Evolutionary conservation across 352 stramenopile genomes (phyloP).

Genomic region (Pythium brassicae): DNA sequence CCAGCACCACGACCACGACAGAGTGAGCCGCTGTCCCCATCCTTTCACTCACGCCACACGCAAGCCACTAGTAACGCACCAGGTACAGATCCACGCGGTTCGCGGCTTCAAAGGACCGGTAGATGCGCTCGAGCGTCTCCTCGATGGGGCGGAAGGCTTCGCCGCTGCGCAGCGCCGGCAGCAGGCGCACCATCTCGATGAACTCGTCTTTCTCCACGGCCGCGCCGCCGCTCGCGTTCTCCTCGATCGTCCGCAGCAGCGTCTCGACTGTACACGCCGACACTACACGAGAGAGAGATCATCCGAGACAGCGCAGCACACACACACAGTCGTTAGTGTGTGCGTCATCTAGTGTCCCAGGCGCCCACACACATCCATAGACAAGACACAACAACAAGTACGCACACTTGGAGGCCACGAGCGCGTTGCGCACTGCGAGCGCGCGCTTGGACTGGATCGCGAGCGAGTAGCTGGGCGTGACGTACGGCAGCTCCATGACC

Average conservation of each 20-base stretch:
- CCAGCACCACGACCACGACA: background rate
- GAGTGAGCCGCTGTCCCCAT: no score
- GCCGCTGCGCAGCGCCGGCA: slow-evolving; percentile 47
- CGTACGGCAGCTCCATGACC: slow-evolving; percentile 51
- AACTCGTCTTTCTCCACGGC: slow-evolving; percentile 50
- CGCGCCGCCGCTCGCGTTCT: slow-evolving; percentile 17
- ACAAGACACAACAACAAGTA: background rate
- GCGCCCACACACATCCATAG: background rate
- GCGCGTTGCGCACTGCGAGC: slow-evolving; percentile 56
- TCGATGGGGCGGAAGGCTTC: slow-evolving; percentile 66
- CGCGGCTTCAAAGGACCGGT: slow-evolving; percentile 51
- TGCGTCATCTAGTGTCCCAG: no score
- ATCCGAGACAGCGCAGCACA: background rate
- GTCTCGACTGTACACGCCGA: slow-evolving; percentile 35
- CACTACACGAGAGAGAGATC: slow-evolving; percentile 19
- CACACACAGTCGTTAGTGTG: no score
- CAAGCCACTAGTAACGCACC: no score
- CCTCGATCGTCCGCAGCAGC: slow-evolving; percentile 30
- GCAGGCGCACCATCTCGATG: slow-evolving; percentile 46
- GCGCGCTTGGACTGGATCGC: slow-evolving; percentile 72
- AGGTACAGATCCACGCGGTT: slow-evolving; percentile 59
- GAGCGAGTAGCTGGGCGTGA: slow-evolving; percentile 49
- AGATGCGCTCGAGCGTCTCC: slow-evolving; percentile 61
- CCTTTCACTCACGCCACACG: no score
- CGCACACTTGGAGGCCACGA: slow-evolving; percentile 47